Evolutionary conservation across 352 stramenopile species (phyloP), one percentile per base, ranked within the genome.

Genomic region (Blastocystis sp.): DNA sequence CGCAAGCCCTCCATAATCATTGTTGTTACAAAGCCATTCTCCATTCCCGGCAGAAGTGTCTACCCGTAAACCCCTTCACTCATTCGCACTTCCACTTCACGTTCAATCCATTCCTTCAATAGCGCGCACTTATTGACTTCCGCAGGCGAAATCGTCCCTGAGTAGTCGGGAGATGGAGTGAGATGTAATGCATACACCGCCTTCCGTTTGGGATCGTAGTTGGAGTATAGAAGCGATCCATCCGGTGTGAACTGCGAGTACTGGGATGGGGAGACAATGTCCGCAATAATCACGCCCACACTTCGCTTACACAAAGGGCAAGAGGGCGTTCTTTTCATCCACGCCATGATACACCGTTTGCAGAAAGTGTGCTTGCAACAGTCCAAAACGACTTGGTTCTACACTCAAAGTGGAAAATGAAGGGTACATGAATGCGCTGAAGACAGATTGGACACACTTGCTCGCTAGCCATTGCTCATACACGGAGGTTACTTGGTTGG

Each of bases 351-450:
- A 28, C 74, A 84, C 48, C 43, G 68, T 54, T 84, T 84, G 54
- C 74, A 84, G 57, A 84, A 84, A 34, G n/a, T 54, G 24, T 84
- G 74, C 17, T 84, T 84, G 60, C 74, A 84, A 52, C 74, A 84
- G 60, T 84, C 74, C 6, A 84, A 59, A 84, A 84, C 34, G n/a
- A 57, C 52, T 21, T 24, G 52, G 66, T 84, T 84, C 74, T 84
- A 84, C 9, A 69, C 11, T 43, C 10, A 70, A 68, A 69, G 17
- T 24, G 14, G 45, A 45, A 2, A 19, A 11, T 17, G 24, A 34
- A 3, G 34, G 7, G 0, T 48, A 84, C 74, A 54, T 61, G 43
- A 24, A 84, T 84, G n/a, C 14, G 19, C 38, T 70, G 74, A 21
- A 84, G 40, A 69, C 74, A 84, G 34, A 84, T 84, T 4, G 74